Base-by-base conservation (phyloP, 2,329 filamentous ascomycete genomes). In the Xylariaceae sp. region DNA sequence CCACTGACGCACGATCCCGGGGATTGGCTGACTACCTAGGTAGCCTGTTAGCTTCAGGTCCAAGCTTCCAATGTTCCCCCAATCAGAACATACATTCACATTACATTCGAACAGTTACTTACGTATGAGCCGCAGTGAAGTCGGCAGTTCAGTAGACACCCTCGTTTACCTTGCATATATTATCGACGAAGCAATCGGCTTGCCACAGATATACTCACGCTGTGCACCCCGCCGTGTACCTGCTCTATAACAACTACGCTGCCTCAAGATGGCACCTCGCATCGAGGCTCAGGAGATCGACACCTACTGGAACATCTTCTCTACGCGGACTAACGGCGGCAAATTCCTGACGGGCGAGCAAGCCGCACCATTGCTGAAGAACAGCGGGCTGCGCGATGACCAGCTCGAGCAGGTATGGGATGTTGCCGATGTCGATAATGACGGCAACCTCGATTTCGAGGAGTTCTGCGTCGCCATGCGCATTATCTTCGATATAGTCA, bases 401-500 rank as follows among this genome's bases (percentile, higher is more conserved):
- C 93, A 99, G 77, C 87, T 99, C n/a, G 95, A 98, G 78, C 85
- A 88, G 67, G 91, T 99, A 61, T 99, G 95, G 95, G 95, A 99
- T 71, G 82, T 99, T 61, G 91, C 95, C 56, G 95, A 99, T 73
- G 91, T 99, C 59, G 95, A 99, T 76, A 93, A 93, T 67, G 95
- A 99, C 78, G 95, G 95, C 61, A 96, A 96, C 75, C 81, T 99
- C 52, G 95, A 99, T 77, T 99, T 99, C 79, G 95, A 99, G 78
- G 95, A 99, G 81, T 99, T 99, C 74, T 99, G 95, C 75, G 95
- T 99, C 56, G 95, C 93, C 40, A 99, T 99, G 95, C 86, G 95
- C 70, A 80, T 99, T 70, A 97, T 98, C 68, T 99, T 98, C 74
- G 95, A 99, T 73, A 79, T 98, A 64, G 87, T 99, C 67, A 99